Conservation (phyloP, 768 basidiomycete genomes). For the Trametes cubensis region DNA sequence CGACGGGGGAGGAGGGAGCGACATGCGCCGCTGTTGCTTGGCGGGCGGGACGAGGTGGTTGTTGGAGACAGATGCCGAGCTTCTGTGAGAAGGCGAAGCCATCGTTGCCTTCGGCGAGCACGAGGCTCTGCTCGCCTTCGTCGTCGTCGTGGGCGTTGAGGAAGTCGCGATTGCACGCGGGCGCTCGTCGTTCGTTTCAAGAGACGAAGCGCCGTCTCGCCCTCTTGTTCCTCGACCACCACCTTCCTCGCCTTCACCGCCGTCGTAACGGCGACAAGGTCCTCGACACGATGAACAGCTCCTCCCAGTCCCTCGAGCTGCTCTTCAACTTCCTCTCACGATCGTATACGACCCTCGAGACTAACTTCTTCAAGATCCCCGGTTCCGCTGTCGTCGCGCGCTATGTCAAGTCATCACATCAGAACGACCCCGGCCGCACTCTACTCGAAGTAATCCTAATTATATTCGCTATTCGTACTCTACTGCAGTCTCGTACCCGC, state of each 20-base stretch:
- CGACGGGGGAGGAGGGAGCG: slow-evolving; percentile 41
- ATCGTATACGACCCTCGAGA: slow-evolving; percentile 59
- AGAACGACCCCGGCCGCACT: slow-evolving; percentile 93
- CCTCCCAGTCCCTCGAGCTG: slow-evolving; percentile 45
- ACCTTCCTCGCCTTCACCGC: slow-evolving; percentile 7
- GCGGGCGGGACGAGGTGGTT: slow-evolving; percentile 34
- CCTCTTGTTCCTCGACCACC: slow-evolving; percentile 13
- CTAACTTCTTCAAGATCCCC: slow-evolving; percentile 72
- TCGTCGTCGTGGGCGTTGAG: slow-evolving; percentile 28
- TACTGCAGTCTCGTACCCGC: slow-evolving; percentile 88
- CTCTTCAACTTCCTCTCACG: slow-evolving; percentile 69
- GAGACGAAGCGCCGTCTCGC: slow-evolving; percentile 16
- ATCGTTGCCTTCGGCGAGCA: slow-evolving; percentile 30
- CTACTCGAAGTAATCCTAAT: slow-evolving; percentile 87
- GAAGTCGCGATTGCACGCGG: slow-evolving; percentile 18
- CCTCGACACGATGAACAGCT: slow-evolving; percentile 39
- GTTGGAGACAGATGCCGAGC: slow-evolving; percentile 28
- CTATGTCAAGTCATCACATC: slow-evolving; percentile 93
- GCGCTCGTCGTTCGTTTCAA: slow-evolving; percentile 10
- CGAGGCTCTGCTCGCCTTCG: slow-evolving; percentile 33
- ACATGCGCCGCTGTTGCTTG: slow-evolving; percentile 40
- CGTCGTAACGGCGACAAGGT: slow-evolving; percentile 5
- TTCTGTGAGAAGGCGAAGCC: slow-evolving; percentile 35
- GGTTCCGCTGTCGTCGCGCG: slow-evolving; percentile 84
- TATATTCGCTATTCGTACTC: slow-evolving; percentile 84